phyloP scores from a whole-genome alignment of 106 monocot species.

The Xerophyta viscosa region DNA sequence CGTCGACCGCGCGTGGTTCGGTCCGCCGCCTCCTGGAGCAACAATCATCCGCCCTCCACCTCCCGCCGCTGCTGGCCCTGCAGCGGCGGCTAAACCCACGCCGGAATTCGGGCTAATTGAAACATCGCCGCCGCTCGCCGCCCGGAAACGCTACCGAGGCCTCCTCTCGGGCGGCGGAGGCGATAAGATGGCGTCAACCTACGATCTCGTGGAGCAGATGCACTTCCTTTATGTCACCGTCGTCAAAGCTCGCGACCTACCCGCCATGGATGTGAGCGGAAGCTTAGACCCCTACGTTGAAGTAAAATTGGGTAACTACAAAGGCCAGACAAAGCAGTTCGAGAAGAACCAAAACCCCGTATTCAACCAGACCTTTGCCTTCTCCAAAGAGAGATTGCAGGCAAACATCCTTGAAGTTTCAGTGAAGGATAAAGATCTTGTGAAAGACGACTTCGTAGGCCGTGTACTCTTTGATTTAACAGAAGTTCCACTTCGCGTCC shows the following conservation, averaged over 20 bases:
- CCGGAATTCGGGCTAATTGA: constrained; percentile 59
- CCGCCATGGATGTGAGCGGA: constrained; percentile 58
- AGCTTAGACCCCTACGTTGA: constrained; percentile 80
- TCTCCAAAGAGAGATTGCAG: constrained; percentile 56
- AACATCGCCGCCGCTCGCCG: constrained; percentile 66
- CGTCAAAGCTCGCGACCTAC: constrained; percentile 79
- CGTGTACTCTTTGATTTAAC: constrained; percentile 42
- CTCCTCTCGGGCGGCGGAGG: neutral
- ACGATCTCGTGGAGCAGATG: constrained; percentile 92
- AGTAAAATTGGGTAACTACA: constrained; percentile 85
- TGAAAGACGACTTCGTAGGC: constrained; percentile 77
- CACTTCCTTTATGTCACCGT: constrained; percentile 74
- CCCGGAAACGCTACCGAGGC: constrained; percentile 28
- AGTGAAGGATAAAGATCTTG: constrained; percentile 66
- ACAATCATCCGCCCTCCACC: neutral
- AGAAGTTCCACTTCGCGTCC: constrained; percentile 61
- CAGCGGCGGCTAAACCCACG: neutral
- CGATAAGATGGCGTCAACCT: constrained; percentile 79
- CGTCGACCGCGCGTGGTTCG: constrained; percentile 1
- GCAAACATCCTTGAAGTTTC: constrained; percentile 51
- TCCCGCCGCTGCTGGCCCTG: neutral
- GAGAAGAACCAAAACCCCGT: constrained; percentile 65
- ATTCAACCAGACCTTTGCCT: constrained; percentile 80
- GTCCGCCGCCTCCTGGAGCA: constrained; percentile 6
- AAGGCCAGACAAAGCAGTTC: constrained; percentile 46